Conservation (phyloP, 495 filamentous ascomycete species). For the Podospora pseudocomata region DNA sequence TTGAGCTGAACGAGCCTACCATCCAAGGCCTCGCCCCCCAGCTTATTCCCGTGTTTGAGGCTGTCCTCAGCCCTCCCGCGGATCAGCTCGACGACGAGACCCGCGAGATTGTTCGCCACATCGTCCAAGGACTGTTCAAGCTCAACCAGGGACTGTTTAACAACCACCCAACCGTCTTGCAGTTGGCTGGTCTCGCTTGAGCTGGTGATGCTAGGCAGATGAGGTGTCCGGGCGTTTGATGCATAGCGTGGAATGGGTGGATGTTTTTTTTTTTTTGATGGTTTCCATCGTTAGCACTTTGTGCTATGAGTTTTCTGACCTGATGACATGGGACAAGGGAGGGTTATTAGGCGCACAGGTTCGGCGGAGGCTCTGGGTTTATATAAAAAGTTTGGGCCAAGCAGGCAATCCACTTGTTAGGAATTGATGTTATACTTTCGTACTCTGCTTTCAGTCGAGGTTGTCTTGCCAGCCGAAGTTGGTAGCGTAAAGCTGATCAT, state of each 20-base stretch:
- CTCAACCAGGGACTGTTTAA: slow-evolving; percentile 32
- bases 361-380: not conserved
- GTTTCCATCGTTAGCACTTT: slow-evolving; percentile 21
- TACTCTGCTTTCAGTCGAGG: not conserved
- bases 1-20: slow-evolving; percentile 67
- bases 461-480: too few relatives aligned
- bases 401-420: not conserved
- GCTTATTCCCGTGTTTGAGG: slow-evolving; percentile 74
- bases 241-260: slow-evolving; percentile 23
- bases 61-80: slow-evolving; percentile 71
- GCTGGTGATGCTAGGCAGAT: not conserved
- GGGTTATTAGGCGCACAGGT: slow-evolving; percentile 8
- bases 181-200: slow-evolving; percentile 31
- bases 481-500: too few relatives aligned
- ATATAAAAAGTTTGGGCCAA: not conserved
- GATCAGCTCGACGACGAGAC: slow-evolving; percentile 85
- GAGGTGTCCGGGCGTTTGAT: slow-evolving; percentile 11
- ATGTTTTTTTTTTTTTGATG: slow-evolving; percentile 19
- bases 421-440: not conserved
- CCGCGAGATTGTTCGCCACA: slow-evolving; percentile 42
- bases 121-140: slow-evolving; percentile 27
- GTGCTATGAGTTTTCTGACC: slow-evolving; percentile 25
- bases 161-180: slow-evolving; percentile 30
- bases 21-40: slow-evolving; percentile 71
- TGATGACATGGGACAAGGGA: slow-evolving; percentile 17